Percentiles rank a stretch among this genome's conserved stretches.
Evolutionary conservation across 805 yeast species (phyloP).

Genomic region (Cyberlindnera mississippiensis): DNA sequence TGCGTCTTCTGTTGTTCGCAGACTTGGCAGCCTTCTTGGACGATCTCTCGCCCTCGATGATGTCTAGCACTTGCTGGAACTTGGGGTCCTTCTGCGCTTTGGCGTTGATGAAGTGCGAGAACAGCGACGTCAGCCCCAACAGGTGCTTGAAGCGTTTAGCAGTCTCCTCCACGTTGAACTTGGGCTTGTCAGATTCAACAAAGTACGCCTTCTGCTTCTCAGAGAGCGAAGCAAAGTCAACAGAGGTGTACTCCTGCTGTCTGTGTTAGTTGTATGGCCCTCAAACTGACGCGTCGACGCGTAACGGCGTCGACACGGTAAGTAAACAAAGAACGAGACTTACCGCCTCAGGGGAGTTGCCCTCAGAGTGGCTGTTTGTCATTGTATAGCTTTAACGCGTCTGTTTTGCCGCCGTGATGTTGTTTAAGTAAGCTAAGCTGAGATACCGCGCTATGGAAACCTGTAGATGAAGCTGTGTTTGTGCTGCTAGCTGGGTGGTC

Average conservation of each 20-base stretch:
- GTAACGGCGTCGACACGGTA: too few relatives aligned
- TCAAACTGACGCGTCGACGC: not conserved
- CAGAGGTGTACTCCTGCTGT: slow-evolving; percentile 4
- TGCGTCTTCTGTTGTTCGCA: slow-evolving; percentile 56
- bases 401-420: too few relatives aligned
- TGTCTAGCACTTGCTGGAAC: slow-evolving; percentile 48
- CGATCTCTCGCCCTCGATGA: slow-evolving; percentile 31
- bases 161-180: slow-evolving; percentile 54
- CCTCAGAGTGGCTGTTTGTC: not conserved
- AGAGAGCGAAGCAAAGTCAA: not conserved
- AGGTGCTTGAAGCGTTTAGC: slow-evolving; percentile 65
- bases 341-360: slow-evolving; percentile 8
- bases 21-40: slow-evolving; percentile 16
- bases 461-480: too few relatives aligned
- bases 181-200: slow-evolving; percentile 32
- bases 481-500: too few relatives aligned
- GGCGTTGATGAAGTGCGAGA: slow-evolving; percentile 62
- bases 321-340: slow-evolving; percentile 3
- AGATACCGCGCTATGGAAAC: too few relatives aligned
- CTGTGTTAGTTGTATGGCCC: not conserved
- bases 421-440: too few relatives aligned
- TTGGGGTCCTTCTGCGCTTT: slow-evolving; percentile 60
- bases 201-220: slow-evolving; percentile 29
- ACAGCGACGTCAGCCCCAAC: slow-evolving; percentile 59
- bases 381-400: too few relatives aligned